Conservation (phyloP, 768 basidiomycete species). For the Cytidiella melzeri region DNA sequence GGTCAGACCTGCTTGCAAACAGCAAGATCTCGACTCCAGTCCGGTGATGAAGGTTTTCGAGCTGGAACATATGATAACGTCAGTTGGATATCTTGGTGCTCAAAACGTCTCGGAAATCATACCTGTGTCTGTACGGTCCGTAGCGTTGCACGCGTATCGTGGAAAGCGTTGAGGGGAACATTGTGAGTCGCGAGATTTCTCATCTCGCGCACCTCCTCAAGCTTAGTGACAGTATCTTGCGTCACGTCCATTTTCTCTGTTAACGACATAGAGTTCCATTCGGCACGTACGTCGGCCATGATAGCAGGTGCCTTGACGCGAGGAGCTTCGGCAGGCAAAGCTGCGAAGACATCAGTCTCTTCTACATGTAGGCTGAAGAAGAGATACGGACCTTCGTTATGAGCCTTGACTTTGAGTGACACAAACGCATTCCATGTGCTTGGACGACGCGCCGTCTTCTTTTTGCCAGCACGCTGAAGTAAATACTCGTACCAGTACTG, state of each 20-base stretch:
- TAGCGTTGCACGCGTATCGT: background rate
- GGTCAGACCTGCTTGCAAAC: background rate
- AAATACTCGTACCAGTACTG: background rate
- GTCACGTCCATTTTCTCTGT: background rate
- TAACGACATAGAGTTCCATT: background rate
- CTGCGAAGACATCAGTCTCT: background rate
- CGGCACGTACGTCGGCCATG: background rate
- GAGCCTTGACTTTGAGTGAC: background rate
- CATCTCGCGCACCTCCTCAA: background rate
- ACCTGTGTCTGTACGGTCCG: background rate
- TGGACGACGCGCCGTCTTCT: background rate
- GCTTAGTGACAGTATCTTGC: background rate
- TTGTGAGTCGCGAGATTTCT: background rate
- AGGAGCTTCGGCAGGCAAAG: no score
- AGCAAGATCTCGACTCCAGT: background rate
- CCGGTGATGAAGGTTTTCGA: background rate
- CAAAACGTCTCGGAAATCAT: background rate
- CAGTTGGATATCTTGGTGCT: background rate
- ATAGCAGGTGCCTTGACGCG: background rate
- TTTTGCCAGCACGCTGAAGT: background rate
- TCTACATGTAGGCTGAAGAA: no score
- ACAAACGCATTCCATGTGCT: slow-evolving; percentile 8
- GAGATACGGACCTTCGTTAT: slow-evolving; percentile 2
- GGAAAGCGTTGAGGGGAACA: background rate
- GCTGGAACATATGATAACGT: background rate